Base-by-base conservation (phyloP, 208 protist species). In the Trypanosoma lewisi region DNA sequence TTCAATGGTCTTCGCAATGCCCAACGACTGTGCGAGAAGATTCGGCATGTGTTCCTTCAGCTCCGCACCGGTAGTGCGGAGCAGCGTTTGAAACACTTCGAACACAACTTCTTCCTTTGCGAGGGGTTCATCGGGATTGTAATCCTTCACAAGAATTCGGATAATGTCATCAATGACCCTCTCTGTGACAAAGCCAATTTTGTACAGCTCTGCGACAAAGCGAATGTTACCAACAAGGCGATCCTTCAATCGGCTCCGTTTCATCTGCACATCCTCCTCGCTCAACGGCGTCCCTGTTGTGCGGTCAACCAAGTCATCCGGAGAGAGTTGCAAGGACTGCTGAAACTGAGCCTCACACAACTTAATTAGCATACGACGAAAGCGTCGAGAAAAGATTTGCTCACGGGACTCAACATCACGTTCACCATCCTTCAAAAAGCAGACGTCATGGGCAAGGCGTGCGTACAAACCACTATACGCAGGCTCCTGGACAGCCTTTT, bases 161-260 rank as follows among this genome's bases (percentile, higher is more conserved):
- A 95, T 71, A 44, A 95, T 85, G 34, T 80, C 70, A 36, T 77
- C 70, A 28, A 95, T 80, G n/a, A 91, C 67, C 16, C 56, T 37
- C 28, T 80, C 78, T 19, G 76, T 80, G 19, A 95, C 64, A 49
- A 95, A 48, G 44, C 82, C 67, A 17, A 85, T 74, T 39, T 85
- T 88, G 66, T 82, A 92, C 2, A 95, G 83, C 77, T 95, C 82
- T 16, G 81, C 86, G 8, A 93, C 74, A 63, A 95, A 95, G 36
- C 87, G 90, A 61, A 91, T 85, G 71, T 91, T 95, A 51, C 83
- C 89, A 11, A 91, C 78, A 23, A 91, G 77, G 27, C 86, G 82
- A 62, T 81, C 67, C 75, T 91, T 92, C 45, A 90, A 71, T 27
- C 80, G 77, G 2, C 52, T 73, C 19, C 78, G 77, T 68, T 87